Evolutionary conservation across 2,329 filamentous ascomycete genomes (phyloP), one percentile per base, ranked within the genome.

Genomic region (Diaporthe nobilis): DNA sequence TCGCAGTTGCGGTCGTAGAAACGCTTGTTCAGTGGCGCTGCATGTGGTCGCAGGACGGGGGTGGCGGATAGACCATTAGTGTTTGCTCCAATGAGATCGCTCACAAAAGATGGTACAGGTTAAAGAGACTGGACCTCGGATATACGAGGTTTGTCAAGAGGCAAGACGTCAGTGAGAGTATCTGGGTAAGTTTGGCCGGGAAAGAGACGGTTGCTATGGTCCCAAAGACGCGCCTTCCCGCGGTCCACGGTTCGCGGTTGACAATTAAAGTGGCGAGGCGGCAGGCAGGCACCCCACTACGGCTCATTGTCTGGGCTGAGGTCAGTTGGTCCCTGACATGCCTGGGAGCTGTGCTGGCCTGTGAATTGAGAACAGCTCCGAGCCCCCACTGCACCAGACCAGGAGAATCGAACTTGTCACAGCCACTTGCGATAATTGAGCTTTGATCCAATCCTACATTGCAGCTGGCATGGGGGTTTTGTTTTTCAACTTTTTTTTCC

Each of bases 11-110:
- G 20, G 47, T 68, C 47, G 44, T 47, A 10, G 31, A 25, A n/a
- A 12, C 22, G 47, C 49, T 70, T 31, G n/a, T 42, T 70, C 65
- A 70, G 65, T 70, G 65, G 47, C 65, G 65, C 65, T 70, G 65
- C 65, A 55, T 55, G 47, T 53, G 7, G 65, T 53, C 49, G 65
- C 65, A 42, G 49, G 65, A 70, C 34, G 8, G 34, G 25, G 34
- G 65, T 42, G 34, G 34, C 34, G 37, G 65, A 42, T 55, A 22
- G 20, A 70, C 13, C 31, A 42, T 55, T n/a, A 42, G 34, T 22
- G 49, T 42, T 42, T 55, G 65, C 15, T 15, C 49, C 2, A 5
- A 42, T 15, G n/a, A 28, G 47, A 22, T 13, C 15, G 31, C 47
- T 53, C 22, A 37, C n/a, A 4, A 2, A 28, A n/a, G 31, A 28